Evolutionary conservation across 2,329 filamentous ascomycete species (phyloP).

Genomic region (Apiospora malaysiana): DNA sequence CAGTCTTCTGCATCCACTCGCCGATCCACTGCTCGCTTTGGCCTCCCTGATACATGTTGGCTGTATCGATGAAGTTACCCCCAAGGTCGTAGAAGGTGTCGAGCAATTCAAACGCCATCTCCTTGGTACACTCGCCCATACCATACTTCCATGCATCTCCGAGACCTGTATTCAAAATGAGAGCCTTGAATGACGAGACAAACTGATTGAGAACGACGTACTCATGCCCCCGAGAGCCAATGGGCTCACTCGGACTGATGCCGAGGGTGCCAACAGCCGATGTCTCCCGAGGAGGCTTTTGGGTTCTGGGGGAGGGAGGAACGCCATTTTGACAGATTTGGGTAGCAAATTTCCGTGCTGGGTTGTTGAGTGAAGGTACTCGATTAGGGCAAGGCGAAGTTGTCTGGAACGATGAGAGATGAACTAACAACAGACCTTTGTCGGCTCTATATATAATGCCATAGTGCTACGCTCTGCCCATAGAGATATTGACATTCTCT

Average conservation of each 20-base stretch:
- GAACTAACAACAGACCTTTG: neutral
- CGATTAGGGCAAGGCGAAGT: neutral
- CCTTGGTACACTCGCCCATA: conserved; percentile 55
- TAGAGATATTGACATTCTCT: neutral
- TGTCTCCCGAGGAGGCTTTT: conserved; percentile 20
- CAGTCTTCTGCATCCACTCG: conserved; percentile 57
- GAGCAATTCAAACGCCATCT: conserved; percentile 58
- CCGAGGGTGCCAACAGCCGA: conserved; percentile 56
- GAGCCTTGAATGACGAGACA: neutral
- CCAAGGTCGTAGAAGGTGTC: conserved; percentile 62
- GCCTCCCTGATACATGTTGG: conserved; percentile 63
- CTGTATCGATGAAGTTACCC: conserved; percentile 73
- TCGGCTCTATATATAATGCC: neutral
- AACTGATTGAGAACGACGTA: neutral
- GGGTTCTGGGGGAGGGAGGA: conserved; percentile 11
- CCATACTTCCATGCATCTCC: conserved; percentile 63
- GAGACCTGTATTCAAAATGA: conserved; percentile 33
- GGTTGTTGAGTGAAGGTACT: neutral
- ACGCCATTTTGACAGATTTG: neutral
- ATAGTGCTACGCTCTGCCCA: neutral
- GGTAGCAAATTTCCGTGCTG: neutral
- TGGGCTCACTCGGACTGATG: conserved; percentile 58
- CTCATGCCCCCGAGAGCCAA: conserved; percentile 60
- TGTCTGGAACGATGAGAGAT: neutral
- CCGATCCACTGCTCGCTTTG: conserved; percentile 64